A percentile compares a stretch with the other conserved stretches of the same genome.
phyloP scores from a whole-genome alignment of 2,329 filamentous ascomycete species.

The Elsinoe fawcettii region DNA sequence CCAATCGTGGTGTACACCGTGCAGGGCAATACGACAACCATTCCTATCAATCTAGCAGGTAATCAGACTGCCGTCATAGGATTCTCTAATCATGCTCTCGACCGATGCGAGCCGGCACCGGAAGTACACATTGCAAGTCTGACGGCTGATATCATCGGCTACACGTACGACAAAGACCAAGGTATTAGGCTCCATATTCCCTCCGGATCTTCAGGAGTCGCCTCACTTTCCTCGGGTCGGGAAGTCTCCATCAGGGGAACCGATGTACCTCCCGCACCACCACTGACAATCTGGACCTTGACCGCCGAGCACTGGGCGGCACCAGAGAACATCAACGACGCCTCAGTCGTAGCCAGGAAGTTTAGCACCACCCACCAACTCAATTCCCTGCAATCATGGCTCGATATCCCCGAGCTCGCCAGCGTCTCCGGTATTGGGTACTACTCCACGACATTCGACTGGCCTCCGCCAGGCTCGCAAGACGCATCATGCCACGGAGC shows the following conservation, averaged over 20 bases:
- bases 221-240: neutral
- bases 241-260: neutral
- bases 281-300: constrained; percentile 32
- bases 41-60: constrained; percentile 32
- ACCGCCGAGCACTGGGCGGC: constrained; percentile 35
- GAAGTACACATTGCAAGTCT: neutral
- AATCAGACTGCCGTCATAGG: constrained; percentile 37
- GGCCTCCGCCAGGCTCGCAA: neutral
- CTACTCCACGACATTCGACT: constrained; percentile 29
- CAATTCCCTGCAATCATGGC: constrained; percentile 30
- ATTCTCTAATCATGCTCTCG: constrained; percentile 24
- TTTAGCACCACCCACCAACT: constrained; percentile 30
- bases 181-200: neutral
- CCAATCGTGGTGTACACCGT: constrained; percentile 31
- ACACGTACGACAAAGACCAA: neutral
- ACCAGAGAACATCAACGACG: constrained; percentile 28
- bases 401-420: constrained; percentile 24
- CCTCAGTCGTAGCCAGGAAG: constrained; percentile 20
- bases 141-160: neutral
- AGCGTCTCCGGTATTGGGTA: constrained; percentile 31
- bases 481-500: neutral
- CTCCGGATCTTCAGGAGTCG: neutral
- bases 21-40: constrained; percentile 24
- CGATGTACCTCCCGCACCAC: constrained; percentile 19
- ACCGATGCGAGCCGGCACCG: neutral